phyloP scores from a whole-genome alignment of 2,329 filamentous ascomycete genomes.

The Pestalotiopsis fici region DNA sequence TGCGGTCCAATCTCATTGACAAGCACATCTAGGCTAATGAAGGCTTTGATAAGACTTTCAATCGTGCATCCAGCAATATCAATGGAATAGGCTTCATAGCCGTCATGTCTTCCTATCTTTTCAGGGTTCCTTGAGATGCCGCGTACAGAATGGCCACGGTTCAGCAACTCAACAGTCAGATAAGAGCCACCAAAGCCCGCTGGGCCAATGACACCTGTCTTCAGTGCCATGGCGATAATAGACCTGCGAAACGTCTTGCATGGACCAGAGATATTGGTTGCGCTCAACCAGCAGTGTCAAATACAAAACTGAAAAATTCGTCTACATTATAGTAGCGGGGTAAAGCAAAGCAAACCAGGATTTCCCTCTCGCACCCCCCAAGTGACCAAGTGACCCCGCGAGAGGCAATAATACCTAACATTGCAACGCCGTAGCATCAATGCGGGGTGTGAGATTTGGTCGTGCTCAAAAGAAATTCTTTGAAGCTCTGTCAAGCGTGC shows the following conservation, averaged over 20 bases:
- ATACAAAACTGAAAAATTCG: background rate
- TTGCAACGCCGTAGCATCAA: background rate
- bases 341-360: background rate
- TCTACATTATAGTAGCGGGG: background rate
- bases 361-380: background rate
- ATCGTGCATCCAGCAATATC: background rate
- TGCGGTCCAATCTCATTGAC: background rate
- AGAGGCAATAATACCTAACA: background rate
- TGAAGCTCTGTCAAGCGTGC: too few species aligned
- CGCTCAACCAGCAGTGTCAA: background rate
- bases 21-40: background rate
- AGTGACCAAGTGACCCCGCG: background rate
- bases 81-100: background rate
- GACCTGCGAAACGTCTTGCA: too few species aligned
- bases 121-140: background rate
- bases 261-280: too few species aligned
- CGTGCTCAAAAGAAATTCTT: background rate
- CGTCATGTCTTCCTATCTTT: background rate
- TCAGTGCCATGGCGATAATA: background rate
- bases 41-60: background rate
- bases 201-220: background rate
- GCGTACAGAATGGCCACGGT: background rate
- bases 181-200: constrained; percentile 2
- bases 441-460: background rate
- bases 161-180: background rate